A percentile compares a stretch with the other conserved stretches of the same genome.
Conservation (phyloP, 2,329 filamentous ascomycete genomes). For the Atkinsonella hypoxylon region DNA sequence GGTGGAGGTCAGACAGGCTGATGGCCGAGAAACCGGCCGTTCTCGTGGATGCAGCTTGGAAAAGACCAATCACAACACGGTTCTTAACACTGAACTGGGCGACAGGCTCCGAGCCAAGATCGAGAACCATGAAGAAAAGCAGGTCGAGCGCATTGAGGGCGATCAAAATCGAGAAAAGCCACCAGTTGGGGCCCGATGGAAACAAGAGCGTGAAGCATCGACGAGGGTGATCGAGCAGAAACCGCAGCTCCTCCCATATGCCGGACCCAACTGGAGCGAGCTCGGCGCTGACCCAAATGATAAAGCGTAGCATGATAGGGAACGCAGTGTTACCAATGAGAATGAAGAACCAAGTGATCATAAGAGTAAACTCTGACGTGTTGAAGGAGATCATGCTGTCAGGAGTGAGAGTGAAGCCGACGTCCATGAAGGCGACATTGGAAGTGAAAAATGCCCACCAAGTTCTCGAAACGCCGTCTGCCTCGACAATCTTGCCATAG, state of each 20-base stretch:
- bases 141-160: constrained; percentile 74
- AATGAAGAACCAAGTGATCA: constrained; percentile 75
- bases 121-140: constrained; percentile 83
- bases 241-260: constrained; percentile 80
- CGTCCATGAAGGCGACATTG: constrained; percentile 81
- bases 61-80: constrained; percentile 74
- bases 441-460: constrained; percentile 95
- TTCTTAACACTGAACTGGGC: constrained; percentile 57
- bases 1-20: constrained; percentile 66
- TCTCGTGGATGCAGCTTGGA: constrained; percentile 79
- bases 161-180: constrained; percentile 80
- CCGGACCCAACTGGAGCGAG: constrained; percentile 52
- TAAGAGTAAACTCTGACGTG: constrained; percentile 58
- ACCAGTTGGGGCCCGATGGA: constrained; percentile 84
- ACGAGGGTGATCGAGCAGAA: constrained; percentile 86
- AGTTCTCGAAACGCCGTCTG: constrained; percentile 47
- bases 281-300: constrained; percentile 73
- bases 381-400: constrained; percentile 92
- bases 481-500: constrained; percentile 55
- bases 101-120: constrained; percentile 64
- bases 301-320: constrained; percentile 83
- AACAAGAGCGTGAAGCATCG: constrained; percentile 95
- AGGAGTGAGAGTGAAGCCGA: constrained; percentile 85
- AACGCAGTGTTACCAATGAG: constrained; percentile 94
- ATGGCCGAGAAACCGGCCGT: constrained; percentile 85